These are phyloP conservation scores for Komagataella pseudopastoris DNA, from an alignment of 805 yeast species.

Conservation along the genomic window DNA sequence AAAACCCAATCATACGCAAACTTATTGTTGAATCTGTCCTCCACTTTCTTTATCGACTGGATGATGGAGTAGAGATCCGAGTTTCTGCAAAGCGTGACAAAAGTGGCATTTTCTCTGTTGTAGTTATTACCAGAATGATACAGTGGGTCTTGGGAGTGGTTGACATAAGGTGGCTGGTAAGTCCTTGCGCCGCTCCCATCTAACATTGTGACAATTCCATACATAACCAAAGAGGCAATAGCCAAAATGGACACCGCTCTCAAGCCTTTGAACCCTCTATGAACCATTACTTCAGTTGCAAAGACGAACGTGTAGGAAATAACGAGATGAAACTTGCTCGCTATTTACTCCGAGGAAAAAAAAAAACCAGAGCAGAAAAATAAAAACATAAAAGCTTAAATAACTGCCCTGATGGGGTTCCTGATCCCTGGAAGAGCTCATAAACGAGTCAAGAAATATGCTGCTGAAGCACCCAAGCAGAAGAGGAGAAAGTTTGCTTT, in stretches of 20 bases:
- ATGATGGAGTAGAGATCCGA: slow-evolving; percentile 21
- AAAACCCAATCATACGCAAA: slow-evolving; percentile 30
- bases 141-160: not conserved
- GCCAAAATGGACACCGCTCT: not conserved
- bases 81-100: slow-evolving; percentile 32
- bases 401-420: not conserved
- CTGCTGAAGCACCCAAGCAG: not conserved
- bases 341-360: no score
- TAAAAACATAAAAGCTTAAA: no score
- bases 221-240: not conserved
- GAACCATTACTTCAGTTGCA: not conserved
- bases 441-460: not conserved
- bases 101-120: slow-evolving; percentile 42
- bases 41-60: slow-evolving; percentile 20
- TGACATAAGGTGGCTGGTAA: not conserved
- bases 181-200: not conserved
- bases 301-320: no score
- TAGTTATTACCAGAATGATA: not conserved
- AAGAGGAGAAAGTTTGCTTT: not conserved
- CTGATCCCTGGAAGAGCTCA: not conserved
- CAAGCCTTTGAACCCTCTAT: not conserved
- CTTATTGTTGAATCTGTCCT: slow-evolving; percentile 23
- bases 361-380: no score
- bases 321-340: no score
- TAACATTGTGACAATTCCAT: not conserved